Evolutionary conservation across 805 yeast species (phyloP).

Genomic region (Zygosaccharomyces kombuchaensis): DNA sequence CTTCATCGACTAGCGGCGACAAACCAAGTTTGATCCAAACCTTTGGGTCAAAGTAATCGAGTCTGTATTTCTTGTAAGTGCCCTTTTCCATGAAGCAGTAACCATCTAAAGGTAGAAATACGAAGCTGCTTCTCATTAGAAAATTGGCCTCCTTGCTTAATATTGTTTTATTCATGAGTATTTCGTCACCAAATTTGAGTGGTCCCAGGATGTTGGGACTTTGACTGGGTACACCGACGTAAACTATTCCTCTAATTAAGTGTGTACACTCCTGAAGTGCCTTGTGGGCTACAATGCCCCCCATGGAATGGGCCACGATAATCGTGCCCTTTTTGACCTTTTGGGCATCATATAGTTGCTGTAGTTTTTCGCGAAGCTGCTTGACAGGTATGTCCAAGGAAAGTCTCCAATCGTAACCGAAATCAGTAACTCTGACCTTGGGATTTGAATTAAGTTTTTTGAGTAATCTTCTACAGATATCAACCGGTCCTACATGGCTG

Average conservation of each 20-base stretch:
- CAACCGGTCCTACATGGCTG: conserved; percentile 83
- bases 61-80: conserved; percentile 52
- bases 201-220: conserved; percentile 89
- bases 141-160: conserved; percentile 79
- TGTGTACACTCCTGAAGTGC: conserved; percentile 65
- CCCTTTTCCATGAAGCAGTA: conserved; percentile 62
- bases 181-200: conserved; percentile 73
- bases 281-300: conserved; percentile 81
- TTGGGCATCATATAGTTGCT: conserved; percentile 39
- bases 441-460: conserved; percentile 51
- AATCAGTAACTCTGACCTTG: conserved; percentile 59
- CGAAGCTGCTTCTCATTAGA: conserved; percentile 80
- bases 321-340: conserved; percentile 50
- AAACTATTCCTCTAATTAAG: conserved; percentile 68
- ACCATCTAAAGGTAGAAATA: conserved; percentile 73
- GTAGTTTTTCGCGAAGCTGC: conserved; percentile 47
- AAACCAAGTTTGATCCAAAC: conserved; percentile 74
- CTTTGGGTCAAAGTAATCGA: conserved; percentile 77
- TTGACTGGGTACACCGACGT: conserved; percentile 79
- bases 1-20: conserved; percentile 61
- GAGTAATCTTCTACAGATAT: conserved; percentile 60
- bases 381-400: conserved; percentile 53
- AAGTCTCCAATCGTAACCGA: conserved; percentile 93
- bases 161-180: conserved; percentile 66
- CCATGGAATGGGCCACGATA: conserved; percentile 91